Evolutionary conservation across 257 asterid species (phyloP).

Genomic region (Solanum sejunctum): DNA sequence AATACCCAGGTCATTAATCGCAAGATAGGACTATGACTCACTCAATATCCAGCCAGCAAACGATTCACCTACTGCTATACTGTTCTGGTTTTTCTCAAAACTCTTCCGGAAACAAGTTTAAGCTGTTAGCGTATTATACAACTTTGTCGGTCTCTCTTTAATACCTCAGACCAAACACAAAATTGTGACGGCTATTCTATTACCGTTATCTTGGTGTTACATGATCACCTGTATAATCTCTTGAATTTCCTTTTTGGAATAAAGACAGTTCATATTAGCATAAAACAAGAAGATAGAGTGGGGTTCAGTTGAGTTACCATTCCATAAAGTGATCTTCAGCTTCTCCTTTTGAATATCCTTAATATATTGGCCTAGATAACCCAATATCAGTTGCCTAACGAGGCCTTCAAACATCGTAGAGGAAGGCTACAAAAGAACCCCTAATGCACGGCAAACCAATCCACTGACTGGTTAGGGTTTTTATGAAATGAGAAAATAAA

Average conservation of each 20-base stretch:
- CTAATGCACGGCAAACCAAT: neutral
- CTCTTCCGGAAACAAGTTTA: neutral
- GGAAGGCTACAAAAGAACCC: neutral
- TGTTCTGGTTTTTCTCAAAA: neutral
- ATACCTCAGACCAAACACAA: neutral
- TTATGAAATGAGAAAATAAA: neutral
- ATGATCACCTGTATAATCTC: neutral
- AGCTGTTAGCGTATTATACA: neutral
- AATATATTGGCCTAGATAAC: constrained; percentile 73
- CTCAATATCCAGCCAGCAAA: neutral
- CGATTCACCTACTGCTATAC: neutral
- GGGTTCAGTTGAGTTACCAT: constrained; percentile 27
- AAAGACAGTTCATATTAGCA: neutral
- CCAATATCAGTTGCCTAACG: constrained; percentile 78
- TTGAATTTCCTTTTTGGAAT: neutral
- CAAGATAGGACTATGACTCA: neutral
- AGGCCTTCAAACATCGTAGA: constrained; percentile 74
- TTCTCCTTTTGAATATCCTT: constrained; percentile 90
- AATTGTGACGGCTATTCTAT: neutral
- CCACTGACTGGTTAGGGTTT: neutral
- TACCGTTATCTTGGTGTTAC: neutral
- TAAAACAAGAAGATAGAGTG: neutral
- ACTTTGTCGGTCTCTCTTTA: neutral
- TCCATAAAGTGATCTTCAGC: constrained; percentile 94
- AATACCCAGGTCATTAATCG: neutral